Evolutionary conservation across 177 flowering plant genomes (phyloP).

Genomic region (Tripterygium wilfordii): DNA sequence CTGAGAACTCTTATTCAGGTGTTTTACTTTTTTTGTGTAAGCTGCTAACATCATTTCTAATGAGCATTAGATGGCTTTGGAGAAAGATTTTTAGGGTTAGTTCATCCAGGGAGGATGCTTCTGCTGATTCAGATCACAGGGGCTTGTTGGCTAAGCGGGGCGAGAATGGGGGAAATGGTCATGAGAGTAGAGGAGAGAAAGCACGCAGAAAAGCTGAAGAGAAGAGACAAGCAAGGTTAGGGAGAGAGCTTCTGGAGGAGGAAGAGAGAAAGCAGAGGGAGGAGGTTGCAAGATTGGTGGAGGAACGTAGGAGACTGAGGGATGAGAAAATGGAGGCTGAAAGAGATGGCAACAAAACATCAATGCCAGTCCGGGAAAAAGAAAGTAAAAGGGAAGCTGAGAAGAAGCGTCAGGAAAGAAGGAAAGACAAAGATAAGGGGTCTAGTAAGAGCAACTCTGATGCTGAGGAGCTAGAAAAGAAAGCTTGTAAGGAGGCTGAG

Average conservation of each 20-base stretch:
- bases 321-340: constrained; percentile 75
- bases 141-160: constrained; percentile 41
- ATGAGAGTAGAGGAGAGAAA: constrained; percentile 81
- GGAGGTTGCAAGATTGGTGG: constrained; percentile 91
- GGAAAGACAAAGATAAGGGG: constrained; percentile 70
- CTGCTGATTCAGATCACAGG: constrained; percentile 47
- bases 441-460: constrained; percentile 90
- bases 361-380: constrained; percentile 41
- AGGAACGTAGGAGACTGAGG: constrained; percentile 76
- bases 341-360: constrained; percentile 38
- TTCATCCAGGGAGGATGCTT: constrained; percentile 42
- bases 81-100: constrained; percentile 71
- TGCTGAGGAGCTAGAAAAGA: constrained; percentile 73
- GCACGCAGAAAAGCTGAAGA: constrained; percentile 98
- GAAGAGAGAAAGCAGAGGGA: constrained; percentile 96
- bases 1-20: constrained; percentile 60
- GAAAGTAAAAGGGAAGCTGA: constrained; percentile 62
- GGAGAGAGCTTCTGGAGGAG: constrained; percentile 82
- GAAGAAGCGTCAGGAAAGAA: constrained; percentile 69
- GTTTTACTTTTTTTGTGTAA: constrained; percentile 41
- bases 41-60: constrained; percentile 44
- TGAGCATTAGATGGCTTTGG: constrained; percentile 73
- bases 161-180: constrained; percentile 50
- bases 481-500: constrained; percentile 54
- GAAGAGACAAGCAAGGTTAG: constrained; percentile 89